phyloP scores from a whole-genome alignment of 169 alveolate genomes.

The Plasmodium falciparum region DNA sequence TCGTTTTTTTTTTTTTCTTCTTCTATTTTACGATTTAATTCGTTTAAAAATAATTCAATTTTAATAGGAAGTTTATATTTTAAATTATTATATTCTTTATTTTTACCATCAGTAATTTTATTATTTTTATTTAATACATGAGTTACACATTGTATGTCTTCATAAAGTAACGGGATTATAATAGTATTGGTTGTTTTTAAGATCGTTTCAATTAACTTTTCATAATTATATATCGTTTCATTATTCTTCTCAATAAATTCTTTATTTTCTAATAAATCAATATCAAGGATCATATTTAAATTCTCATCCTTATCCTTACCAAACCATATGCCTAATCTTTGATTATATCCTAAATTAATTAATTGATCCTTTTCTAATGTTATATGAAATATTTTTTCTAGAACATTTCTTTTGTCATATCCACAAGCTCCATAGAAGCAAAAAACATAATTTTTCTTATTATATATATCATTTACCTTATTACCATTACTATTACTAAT shows the following conservation, averaged over 20 bases:
- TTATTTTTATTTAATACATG: neutral
- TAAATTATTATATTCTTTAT: neutral
- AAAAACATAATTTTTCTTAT: slow-evolving; percentile 38
- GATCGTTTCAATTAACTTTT: slow-evolving; percentile 26
- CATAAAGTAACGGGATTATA: slow-evolving; percentile 33
- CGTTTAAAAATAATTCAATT: slow-evolving; percentile 33
- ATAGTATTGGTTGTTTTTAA: slow-evolving; percentile 41
- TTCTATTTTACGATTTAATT: neutral
- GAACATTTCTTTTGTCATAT: slow-evolving; percentile 14
- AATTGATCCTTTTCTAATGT: slow-evolving; percentile 1
- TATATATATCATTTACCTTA: neutral
- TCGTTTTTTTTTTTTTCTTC: neutral
- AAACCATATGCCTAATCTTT: slow-evolving; percentile 57
- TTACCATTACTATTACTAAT: neutral
- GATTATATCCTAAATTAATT: slow-evolving; percentile 47
- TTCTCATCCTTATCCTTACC: slow-evolving; percentile 36
- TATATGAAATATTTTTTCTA: slow-evolving; percentile 37
- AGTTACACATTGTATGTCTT: neutral
- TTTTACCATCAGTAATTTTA: neutral
- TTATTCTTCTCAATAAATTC: slow-evolving; percentile 15
- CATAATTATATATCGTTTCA: slow-evolving; percentile 28
- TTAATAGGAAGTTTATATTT: slow-evolving; percentile 23
- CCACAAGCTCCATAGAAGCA: slow-evolving; percentile 68
- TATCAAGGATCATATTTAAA: slow-evolving; percentile 39
- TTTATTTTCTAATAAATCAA: slow-evolving; percentile 47